Percentiles rank a stretch among this genome's conserved stretches.
Conservation (phyloP, 257 asterid genomes). For the Capsicum baccatum region DNA sequence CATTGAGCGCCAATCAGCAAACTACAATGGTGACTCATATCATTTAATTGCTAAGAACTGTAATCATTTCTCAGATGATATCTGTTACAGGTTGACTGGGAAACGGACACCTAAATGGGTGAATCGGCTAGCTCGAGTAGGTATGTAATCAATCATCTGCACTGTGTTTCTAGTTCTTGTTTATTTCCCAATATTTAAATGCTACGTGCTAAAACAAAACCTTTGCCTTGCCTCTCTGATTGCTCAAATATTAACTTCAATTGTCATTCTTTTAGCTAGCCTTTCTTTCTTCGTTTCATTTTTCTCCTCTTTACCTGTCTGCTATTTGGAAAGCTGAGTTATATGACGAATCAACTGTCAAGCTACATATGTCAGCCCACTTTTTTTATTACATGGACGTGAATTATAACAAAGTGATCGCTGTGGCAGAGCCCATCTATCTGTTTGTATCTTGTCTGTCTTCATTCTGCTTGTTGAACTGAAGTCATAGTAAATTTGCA, state of each 20-base stretch:
- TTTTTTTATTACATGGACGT: not conserved
- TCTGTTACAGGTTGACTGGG: constrained; percentile 77
- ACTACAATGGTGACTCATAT: constrained; percentile 74
- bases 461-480: constrained; percentile 6
- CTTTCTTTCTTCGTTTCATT: not conserved
- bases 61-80: constrained; percentile 86
- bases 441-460: not conserved
- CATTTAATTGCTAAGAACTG: constrained; percentile 80
- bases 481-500: not conserved
- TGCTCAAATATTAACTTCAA: not conserved
- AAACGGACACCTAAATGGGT: constrained; percentile 83
- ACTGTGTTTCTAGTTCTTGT: not conserved
- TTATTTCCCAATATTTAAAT: not conserved
- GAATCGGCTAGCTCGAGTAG: constrained; percentile 84
- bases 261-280: not conserved
- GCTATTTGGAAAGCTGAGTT: not conserved
- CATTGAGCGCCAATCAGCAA: constrained; percentile 63
- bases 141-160: constrained; percentile 37
- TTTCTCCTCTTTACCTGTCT: constrained; percentile 22
- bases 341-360: not conserved
- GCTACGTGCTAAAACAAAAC: not conserved
- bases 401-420: not conserved
- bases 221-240: not conserved
- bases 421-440: not conserved
- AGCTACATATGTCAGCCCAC: not conserved